Evolutionary conservation across 75 land plant species (phyloP), one percentile per base, ranked within the genome.

Genomic region (Pinus tabuliformis): DNA sequence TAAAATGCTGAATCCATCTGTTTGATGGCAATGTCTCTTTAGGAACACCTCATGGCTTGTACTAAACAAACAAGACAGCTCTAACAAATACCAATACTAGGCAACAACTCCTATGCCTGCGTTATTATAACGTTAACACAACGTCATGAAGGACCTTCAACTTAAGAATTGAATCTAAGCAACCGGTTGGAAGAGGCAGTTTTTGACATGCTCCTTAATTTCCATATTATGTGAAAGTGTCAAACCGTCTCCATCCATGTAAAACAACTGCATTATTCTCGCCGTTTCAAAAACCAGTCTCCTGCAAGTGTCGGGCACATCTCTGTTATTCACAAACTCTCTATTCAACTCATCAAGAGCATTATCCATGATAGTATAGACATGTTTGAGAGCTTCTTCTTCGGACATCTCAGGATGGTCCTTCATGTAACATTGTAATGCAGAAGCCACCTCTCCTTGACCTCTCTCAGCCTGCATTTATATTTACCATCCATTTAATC

Each of bases 291-390:
- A 73, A 49, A 75, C 73, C 2, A 85, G 20, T 3, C 21, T 33
- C 58, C 79, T 83, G 81, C 61, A 78, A 7, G 60, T 52, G 24
- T 33, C 45, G 6, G 81, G 81, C 33, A 73, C 15, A 2, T 49
- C 58, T 14, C 20, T 11, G 21, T 49, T 49, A 22, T 49, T 45
- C 13, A 56, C n/a, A 7, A 56, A 22, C n/a, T 59, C 86, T 49
- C 74, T 21, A 58, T 85, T 85, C 26, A 81, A 26, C 33, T 75
- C 72, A 45, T 75, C 73, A 78, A 82, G 81, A 1, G 80, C 86
- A 6, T 58, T 59, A 1, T 30, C 73, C 15, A 82, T 70, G 54
- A 73, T 30, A 1, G 17, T 7, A 7, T 57, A 8, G 15, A 84
- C 42, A 20, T 52, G 15, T 6, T 54, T 66, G 3, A 36, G 1